These are phyloP conservation scores for Nakazawaea wyomingensis DNA, from an alignment of 805 yeast species.

Conservation along the genomic window DNA sequence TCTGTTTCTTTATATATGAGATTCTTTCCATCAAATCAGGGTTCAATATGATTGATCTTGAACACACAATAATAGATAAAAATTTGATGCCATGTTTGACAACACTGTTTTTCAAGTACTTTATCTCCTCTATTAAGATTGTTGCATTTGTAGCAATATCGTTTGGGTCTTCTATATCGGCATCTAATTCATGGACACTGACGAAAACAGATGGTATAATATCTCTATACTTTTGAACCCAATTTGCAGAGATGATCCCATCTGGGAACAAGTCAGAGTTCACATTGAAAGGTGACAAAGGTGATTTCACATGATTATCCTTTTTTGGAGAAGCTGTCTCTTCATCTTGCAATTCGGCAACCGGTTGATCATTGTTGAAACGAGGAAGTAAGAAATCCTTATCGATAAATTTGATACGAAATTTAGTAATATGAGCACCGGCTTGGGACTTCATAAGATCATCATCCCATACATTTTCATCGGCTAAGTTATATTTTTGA, in stretches of 20 bases:
- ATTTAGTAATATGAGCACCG: constrained; percentile 19
- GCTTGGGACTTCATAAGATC: constrained; percentile 16
- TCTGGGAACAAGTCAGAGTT: constrained; percentile 34
- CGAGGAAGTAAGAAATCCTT: constrained; percentile 21
- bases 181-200: constrained; percentile 35
- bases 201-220: constrained; percentile 43
- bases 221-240: constrained; percentile 51
- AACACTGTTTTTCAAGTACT: constrained; percentile 27
- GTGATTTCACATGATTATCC: constrained; percentile 19
- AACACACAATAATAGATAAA: constrained; percentile 29
- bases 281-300: constrained; percentile 40
- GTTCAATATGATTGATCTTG: constrained; percentile 22
- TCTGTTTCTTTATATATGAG: constrained; percentile 30
- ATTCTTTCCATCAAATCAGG: constrained; percentile 32
- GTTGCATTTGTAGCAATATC: constrained; percentile 23
- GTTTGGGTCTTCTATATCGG: constrained; percentile 23
- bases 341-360: not conserved
- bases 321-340: not conserved
- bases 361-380: not conserved
- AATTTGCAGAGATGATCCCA: constrained; percentile 37
- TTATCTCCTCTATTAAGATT: constrained; percentile 33
- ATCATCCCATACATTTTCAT: constrained; percentile 15
- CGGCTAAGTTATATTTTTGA: constrained; percentile 20
- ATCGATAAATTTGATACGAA: constrained; percentile 27
- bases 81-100: constrained; percentile 26